These are phyloP conservation scores for Fusarium sp. DNA, from an alignment of 2,329 filamentous ascomycete species.

Conservation along the genomic window DNA sequence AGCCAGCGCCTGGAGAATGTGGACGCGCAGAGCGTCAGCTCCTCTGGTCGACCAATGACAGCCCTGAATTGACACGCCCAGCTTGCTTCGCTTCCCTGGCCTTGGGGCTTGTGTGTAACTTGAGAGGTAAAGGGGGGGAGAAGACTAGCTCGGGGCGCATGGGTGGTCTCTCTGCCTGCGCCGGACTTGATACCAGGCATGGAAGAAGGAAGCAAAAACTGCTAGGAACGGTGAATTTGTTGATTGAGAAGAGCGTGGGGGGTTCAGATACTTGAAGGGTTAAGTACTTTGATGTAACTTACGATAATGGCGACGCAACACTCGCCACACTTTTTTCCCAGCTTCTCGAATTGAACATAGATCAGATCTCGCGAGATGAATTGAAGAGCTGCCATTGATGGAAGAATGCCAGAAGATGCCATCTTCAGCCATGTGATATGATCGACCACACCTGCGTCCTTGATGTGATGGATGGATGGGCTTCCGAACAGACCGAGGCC, in stretches of 20 bases:
- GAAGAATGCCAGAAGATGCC: constrained; percentile 1
- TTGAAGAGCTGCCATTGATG: neutral
- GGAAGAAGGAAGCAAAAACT: neutral
- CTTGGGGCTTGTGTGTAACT: constrained; percentile 30
- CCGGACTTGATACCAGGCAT: neutral
- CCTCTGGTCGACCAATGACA: constrained; percentile 26
- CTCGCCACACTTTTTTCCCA: neutral
- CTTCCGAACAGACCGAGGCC: neutral
- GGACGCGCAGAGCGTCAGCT: neutral
- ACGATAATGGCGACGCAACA: constrained; percentile 10
- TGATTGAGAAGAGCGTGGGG: constrained; percentile 21
- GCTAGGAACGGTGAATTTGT: neutral
- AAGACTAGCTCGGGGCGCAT: neutral
- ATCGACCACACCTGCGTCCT: constrained; percentile 8
- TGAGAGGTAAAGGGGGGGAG: constrained; percentile 13
- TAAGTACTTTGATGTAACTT: constrained; percentile 3
- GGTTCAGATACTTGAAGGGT: neutral
- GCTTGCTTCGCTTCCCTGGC: constrained; percentile 3
- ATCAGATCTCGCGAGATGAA: neutral
- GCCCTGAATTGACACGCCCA: constrained; percentile 30
- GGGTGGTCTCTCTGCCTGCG: neutral
- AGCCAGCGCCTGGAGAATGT: neutral
- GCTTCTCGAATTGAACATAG: neutral
- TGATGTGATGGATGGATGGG: constrained; percentile 7
- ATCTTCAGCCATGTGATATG: constrained; percentile 11